Evolutionary conservation across 257 asterid genomes (phyloP).

Genomic region (Plantago elongata): DNA sequence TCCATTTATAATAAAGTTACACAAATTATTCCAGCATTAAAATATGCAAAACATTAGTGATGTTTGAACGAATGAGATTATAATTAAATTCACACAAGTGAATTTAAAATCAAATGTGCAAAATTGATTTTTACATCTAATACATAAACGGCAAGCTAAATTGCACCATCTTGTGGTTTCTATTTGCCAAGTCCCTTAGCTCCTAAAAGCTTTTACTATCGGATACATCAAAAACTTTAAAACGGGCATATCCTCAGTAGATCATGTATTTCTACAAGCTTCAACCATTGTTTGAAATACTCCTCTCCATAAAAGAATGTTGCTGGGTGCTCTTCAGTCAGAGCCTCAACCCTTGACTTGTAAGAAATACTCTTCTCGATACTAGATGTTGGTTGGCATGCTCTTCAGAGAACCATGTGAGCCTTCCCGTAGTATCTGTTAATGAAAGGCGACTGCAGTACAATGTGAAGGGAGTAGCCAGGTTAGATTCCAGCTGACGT

Average conservation of each 20-base stretch:
- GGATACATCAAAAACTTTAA: conserved; percentile 6
- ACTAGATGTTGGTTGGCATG: background rate
- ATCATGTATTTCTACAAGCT: background rate
- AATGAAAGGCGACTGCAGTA: conserved; percentile 68
- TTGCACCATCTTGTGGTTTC: background rate
- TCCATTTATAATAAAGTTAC: too few species aligned
- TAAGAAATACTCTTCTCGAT: background rate
- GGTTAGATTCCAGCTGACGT: conserved; percentile 4
- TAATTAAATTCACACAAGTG: conserved; percentile 13
- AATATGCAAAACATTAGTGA: too few species aligned
- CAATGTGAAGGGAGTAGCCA: conserved; percentile 4
- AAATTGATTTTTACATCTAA: conserved; percentile 2
- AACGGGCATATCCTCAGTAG: background rate
- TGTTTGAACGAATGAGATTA: background rate
- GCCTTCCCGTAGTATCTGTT: conserved; percentile 95
- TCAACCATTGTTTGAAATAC: background rate
- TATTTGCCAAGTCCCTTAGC: background rate
- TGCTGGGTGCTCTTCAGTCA: conserved; percentile 11
- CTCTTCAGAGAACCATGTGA: conserved; percentile 43
- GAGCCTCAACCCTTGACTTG: background rate
- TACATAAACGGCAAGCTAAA: conserved; percentile 13
- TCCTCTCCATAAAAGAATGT: background rate
- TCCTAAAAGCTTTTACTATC: conserved; percentile 9
- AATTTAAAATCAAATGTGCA: conserved; percentile 9
- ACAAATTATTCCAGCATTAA: too few species aligned